Base-by-base conservation (phyloP, 2,329 filamentous ascomycete species). In the Ophiostoma ips region DNA sequence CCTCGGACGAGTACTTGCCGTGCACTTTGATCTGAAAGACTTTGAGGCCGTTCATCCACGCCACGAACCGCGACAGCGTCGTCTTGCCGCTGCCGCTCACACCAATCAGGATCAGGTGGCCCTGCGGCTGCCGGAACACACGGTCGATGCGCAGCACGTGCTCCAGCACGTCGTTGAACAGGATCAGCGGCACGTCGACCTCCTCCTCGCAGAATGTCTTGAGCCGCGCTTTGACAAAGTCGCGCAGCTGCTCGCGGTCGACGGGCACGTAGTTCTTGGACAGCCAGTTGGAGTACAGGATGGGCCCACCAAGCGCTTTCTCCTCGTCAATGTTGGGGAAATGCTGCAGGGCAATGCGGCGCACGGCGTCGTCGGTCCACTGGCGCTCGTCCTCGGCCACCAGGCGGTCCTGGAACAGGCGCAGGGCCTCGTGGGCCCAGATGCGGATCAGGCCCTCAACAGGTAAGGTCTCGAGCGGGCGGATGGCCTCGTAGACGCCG, bases 11-110 rank as follows among this genome's bases (percentile, higher is more conserved):
- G 68, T 98, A 99, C 63, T 90, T 95, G 56, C 92, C 92, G 61
- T 99, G 92, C 0, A 98, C 92, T 73, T 98, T 99, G 75, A 99
- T 98, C 69, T 99, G 92, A 75, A 95, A 98, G 37, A 98, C 89
- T 64, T 90, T 95, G 53, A 99, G 75, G 52, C 94, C 94, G 61
- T 98, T 99, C 92, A 98, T 98, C 92, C 92, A 99, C 44, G 92
- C 92, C 53, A 98, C 92, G 57, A 99, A 99, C 51, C 94, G 84
- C 31, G 94, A 96, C 12, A 99, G 70, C 0, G 92, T 99, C 4
- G 92, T 99, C 72, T 99, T 99, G 67, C 92, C 92, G 71, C 87
- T 94, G 58, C 92, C 94, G 64, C 92, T 98, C 50, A 98, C 92
- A 71, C 92, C 92, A 59, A 99, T 98, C 51, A 99, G 75, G 57